These are phyloP conservation scores for Podosphaera aphanis DNA, from an alignment of 2,329 filamentous ascomycete species.

Conservation along the genomic window DNA sequence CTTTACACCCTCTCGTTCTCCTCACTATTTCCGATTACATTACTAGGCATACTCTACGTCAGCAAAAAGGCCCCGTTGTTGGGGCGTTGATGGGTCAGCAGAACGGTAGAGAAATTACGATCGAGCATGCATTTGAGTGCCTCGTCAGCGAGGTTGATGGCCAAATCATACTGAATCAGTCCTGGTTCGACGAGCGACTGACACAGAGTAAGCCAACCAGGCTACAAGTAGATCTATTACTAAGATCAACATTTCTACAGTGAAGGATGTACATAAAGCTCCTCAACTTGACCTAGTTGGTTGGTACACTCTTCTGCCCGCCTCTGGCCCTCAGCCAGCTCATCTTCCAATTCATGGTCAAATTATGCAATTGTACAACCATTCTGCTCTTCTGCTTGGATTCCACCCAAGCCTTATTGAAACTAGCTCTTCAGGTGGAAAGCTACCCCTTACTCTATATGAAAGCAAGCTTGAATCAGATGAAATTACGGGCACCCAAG, in stretches of 20 bases:
- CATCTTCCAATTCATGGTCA: conserved; percentile 56
- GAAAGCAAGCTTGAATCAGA: conserved; percentile 64
- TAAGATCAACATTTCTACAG: conserved; percentile 21
- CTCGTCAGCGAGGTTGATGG: conserved; percentile 27
- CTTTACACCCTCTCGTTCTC: conserved; percentile 81
- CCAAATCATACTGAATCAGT: conserved; percentile 36
- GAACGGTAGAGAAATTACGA: conserved; percentile 69
- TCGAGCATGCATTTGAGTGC: conserved; percentile 84
- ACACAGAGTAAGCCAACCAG: conserved; percentile 49
- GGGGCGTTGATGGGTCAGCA: conserved; percentile 83
- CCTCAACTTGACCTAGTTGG: conserved; percentile 70
- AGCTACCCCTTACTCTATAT: conserved; percentile 75
- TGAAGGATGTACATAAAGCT: conserved; percentile 70
- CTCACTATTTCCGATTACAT: conserved; percentile 95
- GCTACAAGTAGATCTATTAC: neutral
- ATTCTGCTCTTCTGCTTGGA: conserved; percentile 62
- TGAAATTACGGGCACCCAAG: conserved; percentile 27
- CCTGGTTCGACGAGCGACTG: conserved; percentile 55
- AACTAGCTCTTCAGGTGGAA: conserved; percentile 40
- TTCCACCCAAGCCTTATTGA: conserved; percentile 49
- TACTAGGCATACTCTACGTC: conserved; percentile 64
- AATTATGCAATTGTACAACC: conserved; percentile 52
- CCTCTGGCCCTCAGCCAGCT: conserved; percentile 42
- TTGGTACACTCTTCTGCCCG: conserved; percentile 65
- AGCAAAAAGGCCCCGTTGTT: conserved; percentile 51